These are phyloP conservation scores for Puccinia triticina DNA, from an alignment of 1,284 basidiomycete species.

Conservation along the genomic window DNA sequence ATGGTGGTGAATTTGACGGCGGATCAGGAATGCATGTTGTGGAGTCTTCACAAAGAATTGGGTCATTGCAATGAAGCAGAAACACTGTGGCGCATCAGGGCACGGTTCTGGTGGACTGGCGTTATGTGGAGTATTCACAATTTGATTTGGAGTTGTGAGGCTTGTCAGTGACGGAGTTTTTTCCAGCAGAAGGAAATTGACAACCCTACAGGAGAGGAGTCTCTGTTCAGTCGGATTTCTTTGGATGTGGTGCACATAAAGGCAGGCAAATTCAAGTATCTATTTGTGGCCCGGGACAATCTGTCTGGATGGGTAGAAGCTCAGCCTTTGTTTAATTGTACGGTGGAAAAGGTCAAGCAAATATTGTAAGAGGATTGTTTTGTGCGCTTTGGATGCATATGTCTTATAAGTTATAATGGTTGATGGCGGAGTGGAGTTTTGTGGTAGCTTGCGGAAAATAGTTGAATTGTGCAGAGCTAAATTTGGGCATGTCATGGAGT, in stretches of 20 bases:
- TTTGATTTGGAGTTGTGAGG: slow-evolving; percentile 12
- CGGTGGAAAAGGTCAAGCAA: not conserved
- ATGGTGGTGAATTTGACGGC: too few relatives aligned
- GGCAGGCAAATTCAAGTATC: slow-evolving; percentile 9
- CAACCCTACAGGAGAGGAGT: not conserved
- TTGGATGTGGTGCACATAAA: slow-evolving; percentile 29
- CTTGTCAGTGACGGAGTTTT: not conserved
- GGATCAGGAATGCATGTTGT: too few relatives aligned
- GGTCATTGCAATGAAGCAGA: slow-evolving; percentile 17
- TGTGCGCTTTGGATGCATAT: slow-evolving; percentile 4
- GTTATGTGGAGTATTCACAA: not conserved
- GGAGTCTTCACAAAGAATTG: slow-evolving; percentile 21
- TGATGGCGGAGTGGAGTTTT: not conserved
- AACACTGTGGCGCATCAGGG: not conserved
- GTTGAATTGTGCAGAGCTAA: slow-evolving; percentile 4
- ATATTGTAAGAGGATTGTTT: slow-evolving; percentile 32
- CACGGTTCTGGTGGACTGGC: slow-evolving; percentile 12
- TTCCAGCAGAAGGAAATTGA: not conserved
- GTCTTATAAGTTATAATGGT: not conserved
- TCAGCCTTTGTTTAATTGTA: not conserved
- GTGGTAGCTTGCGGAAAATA: not conserved
- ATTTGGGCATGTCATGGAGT: not conserved
- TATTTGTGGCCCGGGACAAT: slow-evolving; percentile 37
- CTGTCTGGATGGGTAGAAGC: slow-evolving; percentile 44
- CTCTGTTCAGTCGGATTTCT: slow-evolving; percentile 1